Base-by-base conservation (phyloP, 1,139 yeast species). In the Yamadazyma sp. region DNA sequence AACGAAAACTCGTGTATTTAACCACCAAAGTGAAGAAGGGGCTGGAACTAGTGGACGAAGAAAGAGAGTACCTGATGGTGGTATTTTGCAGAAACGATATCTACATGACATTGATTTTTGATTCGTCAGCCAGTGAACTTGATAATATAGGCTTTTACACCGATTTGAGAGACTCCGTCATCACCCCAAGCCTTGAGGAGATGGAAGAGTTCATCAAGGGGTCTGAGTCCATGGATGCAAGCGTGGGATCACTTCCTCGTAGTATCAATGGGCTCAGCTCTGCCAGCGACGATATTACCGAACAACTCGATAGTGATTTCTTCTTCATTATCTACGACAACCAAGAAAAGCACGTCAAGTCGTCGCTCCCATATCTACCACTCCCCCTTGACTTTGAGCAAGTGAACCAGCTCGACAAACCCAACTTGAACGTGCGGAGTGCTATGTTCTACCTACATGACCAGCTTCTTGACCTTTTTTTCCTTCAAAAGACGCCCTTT, bases 291-390 rank as follows among this genome's bases (percentile, higher is more conserved):
- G 44, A 41, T 21, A 43, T 26, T 5, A 15, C 14, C 3, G 30
- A 35, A 14, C 62, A 55, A 4, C 38, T 61, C 4, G 71, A 66
- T 39, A 52, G 54, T 31, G 70, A 66, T 28, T 71, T 71, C 44
- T 70, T 69, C 46, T 69, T 61, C 45, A 56, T 68, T 3, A 57
- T 67, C 5, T 65, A 56, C 39, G 70, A 69, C 42, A 43, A 48
- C 5, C 39, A 39, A 3, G 59, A 57, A 12, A 48, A 52, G 3
- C 50, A 52, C 38, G 50, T 66, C 35, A 64, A 66, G 39, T 57
- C 73, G 3, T 70, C 76, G 8, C 54, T 71, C 10, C 76, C 76
- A 3, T 65, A 54, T 42, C 50, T 70, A 33, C 70, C 70, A 2
- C 33, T 43, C 20, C 51, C 50, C n/a, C 40, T 42, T 20, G 46